Evolutionary conservation across 106 monocot genomes (phyloP).

Genomic region (Vanilla planifolia): DNA sequence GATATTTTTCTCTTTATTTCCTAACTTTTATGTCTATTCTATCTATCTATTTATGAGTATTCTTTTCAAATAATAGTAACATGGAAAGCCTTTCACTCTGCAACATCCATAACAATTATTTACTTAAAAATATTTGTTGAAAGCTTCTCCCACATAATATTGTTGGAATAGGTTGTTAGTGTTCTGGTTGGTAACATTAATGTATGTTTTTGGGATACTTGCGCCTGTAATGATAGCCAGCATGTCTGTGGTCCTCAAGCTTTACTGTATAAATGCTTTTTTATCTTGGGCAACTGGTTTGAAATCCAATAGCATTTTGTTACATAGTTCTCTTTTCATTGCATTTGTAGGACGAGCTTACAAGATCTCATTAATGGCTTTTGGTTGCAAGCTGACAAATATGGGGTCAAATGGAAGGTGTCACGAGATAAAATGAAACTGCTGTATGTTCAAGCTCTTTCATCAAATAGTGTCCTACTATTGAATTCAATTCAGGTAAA

Average conservation of each 20-base stretch:
- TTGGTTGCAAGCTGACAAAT: slow-evolving; percentile 24
- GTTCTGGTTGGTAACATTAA: not conserved
- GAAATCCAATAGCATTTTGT: not conserved
- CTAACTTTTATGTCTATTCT: too few relatives aligned
- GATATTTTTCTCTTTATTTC: too few relatives aligned
- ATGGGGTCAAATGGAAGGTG: slow-evolving; percentile 33
- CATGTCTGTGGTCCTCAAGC: not conserved
- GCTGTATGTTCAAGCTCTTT: slow-evolving; percentile 51
- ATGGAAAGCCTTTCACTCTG: too few relatives aligned
- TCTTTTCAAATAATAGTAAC: too few relatives aligned
- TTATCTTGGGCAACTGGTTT: not conserved
- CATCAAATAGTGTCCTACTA: slow-evolving; percentile 42
- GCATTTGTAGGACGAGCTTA: slow-evolving; percentile 46
- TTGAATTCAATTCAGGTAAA: slow-evolving; percentile 77
- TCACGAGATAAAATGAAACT: slow-evolving; percentile 37
- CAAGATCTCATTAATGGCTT: slow-evolving; percentile 45
- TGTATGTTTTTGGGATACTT: not conserved
- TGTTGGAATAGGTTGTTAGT: not conserved
- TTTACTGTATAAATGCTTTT: not conserved
- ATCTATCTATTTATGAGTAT: too few relatives aligned
- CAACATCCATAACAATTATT: too few relatives aligned
- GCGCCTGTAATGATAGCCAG: too few relatives aligned
- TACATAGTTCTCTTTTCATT: slow-evolving; percentile 8
- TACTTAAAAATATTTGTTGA: too few relatives aligned
- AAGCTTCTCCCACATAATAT: not conserved